Evolutionary conservation across 1,284 basidiomycete species (phyloP), one percentile per base, ranked within the genome.

Genomic region (Sporisorium graminicola): DNA sequence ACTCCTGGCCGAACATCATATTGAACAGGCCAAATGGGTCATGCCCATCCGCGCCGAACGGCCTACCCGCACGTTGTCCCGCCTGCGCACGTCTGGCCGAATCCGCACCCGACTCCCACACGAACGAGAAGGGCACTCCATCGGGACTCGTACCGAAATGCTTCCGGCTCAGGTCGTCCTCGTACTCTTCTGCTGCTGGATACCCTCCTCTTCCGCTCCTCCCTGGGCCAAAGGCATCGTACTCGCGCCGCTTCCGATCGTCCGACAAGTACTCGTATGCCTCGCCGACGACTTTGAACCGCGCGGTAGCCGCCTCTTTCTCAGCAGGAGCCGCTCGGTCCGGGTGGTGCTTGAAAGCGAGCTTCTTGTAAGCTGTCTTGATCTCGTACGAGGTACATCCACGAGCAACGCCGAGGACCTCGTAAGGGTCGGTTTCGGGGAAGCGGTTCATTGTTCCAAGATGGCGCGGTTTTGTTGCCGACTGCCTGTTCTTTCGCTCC

Each of bases 21-120:
- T 82, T 82, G 58, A 83, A 83, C 51, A 83, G 62, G 68, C 82
- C 79, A 33, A 82, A 83, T 6, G 82, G 82, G 27, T 83, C 81
- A 24, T 76, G 69, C 9, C 69, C 69, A 24, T 81, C 79, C 5
- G 73, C 55, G 22, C 81, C 81, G 43, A 79, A 74, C 20, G 74
- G 74, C 3, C 74, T 58, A 12, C 77, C 74, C 12, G 63, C 63
- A 7, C 74, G 49, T n/a, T 68, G 47, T 1, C 73, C 73, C 16
- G 72, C 59, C 40, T 80, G 72, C 12, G 81, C 79, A 12, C 82
- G 46, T 20, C 82, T 64, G 1, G 82, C 82, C 16, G 82, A 83
- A 55, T 83, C 82, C 24, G 80, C 74, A 49, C 76, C 72, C 24
- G 78, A 80, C 57, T 83, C 82, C 82, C 82, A 83, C 40, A 77